Evolutionary conservation across 2,329 filamentous ascomycete genomes (phyloP), one percentile per base, ranked within the genome.

Genomic region (Colletotrichum musicola): DNA sequence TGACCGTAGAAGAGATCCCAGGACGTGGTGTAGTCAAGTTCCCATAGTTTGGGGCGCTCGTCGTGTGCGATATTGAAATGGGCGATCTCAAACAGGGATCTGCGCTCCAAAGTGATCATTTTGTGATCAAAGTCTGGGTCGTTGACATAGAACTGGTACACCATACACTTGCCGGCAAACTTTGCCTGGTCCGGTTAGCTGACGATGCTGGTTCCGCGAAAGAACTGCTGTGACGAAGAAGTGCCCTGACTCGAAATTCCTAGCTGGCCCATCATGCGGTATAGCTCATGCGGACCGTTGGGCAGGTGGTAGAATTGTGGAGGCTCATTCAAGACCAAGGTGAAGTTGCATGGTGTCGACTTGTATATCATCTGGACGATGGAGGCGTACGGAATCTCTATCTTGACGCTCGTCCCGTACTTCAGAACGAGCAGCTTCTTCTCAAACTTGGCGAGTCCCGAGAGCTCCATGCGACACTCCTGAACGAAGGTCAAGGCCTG

Each of bases 321-420:
- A 1, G 86, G 81, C 35, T 85, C 82, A 20, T 74, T 79, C 9
- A 91, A 81, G 0, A 87, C 85, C 3, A 90, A 72, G 0, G 83
- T 85, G 16, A 89, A 73, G 0, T 80, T 77, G 69, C 77, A 62
- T 70, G 79, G 57, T 20, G 73, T 40, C 38, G 75, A 75, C 76
- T 71, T 81, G 72, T 77, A 74, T 2, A 87, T 76, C 9, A 85
- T 73, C 57, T 86, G 82, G 30, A 84, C 71, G 38, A 88, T 82
- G 1, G 79, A 85, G 20, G 81, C 79, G 44, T 86, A 84, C 0
- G 83, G 79, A 14, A 90, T 83, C 56, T 87, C 59, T 18, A 71
- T n/a, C 22, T 55, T 69, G 51, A 10, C 18, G 7, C 40, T 61
- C 3, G 62, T 58, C 0, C 25, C 20, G 2, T 84, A 74, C 0